Percentiles rank a stretch among this genome's conserved stretches.
Evolutionary conservation across 371 early-diverging fungal species (phyloP).

Genomic region (Mucor sp.): DNA sequence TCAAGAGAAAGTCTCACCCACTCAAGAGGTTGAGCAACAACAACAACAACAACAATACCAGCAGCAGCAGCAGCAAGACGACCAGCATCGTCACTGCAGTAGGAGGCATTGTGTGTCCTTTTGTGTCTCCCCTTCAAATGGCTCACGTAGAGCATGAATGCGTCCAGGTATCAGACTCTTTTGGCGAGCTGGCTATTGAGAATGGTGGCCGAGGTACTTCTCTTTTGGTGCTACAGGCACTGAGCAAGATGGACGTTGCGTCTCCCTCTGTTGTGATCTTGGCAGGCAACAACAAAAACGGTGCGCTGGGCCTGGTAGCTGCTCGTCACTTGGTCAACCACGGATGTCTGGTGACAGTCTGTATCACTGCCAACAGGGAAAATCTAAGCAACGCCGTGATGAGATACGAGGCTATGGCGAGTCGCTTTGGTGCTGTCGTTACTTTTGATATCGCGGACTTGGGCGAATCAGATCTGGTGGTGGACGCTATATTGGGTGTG

Average conservation of each 20-base stretch:
- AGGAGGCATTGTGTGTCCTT: constrained; percentile 39
- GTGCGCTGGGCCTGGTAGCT: constrained; percentile 70
- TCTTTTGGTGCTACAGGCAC: constrained; percentile 65
- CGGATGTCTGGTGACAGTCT: constrained; percentile 69
- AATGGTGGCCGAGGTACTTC: constrained; percentile 81
- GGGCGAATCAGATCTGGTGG: constrained; percentile 61
- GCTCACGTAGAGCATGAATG: constrained; percentile 68
- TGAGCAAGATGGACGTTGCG: constrained; percentile 61
- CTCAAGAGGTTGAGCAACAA: not conserved
- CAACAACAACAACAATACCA: not conserved
- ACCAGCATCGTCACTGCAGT: constrained; percentile 12
- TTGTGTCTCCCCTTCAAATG: constrained; percentile 66
- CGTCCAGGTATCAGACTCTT: not conserved
- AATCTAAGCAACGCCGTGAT: constrained; percentile 33
- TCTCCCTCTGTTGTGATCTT: constrained; percentile 74
- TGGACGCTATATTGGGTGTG: constrained; percentile 76
- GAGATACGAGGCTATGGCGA: constrained; percentile 47
- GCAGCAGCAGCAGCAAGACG: not conserved
- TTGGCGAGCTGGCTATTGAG: constrained; percentile 40
- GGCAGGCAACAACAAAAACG: constrained; percentile 72
- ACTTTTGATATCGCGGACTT: constrained; percentile 10
- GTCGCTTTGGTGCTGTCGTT: constrained; percentile 39
- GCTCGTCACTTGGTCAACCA: constrained; percentile 77
- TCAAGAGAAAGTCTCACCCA: not conserved
- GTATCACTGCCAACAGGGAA: constrained; percentile 53